phyloP scores from a whole-genome alignment of 2,329 filamentous ascomycete genomes.

The Cercospora sesami region DNA sequence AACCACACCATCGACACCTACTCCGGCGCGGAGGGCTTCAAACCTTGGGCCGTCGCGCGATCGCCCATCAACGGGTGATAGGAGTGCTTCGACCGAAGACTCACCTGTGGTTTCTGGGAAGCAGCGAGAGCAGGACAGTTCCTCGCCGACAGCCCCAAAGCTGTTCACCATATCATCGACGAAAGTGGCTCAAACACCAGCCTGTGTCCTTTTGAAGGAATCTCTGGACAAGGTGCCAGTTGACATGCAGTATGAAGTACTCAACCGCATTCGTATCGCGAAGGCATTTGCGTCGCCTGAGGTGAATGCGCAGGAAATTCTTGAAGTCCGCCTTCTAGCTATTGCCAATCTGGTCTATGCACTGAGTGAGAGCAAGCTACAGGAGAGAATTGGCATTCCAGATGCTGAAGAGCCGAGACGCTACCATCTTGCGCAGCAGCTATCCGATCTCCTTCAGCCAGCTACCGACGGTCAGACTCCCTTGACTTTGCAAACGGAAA shows the following conservation, averaged over 20 bases:
- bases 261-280: slow-evolving; percentile 80
- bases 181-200: slow-evolving; percentile 45
- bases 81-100: slow-evolving; percentile 30
- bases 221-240: slow-evolving; percentile 63
- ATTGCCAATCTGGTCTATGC: slow-evolving; percentile 91
- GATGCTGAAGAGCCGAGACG: slow-evolving; percentile 87
- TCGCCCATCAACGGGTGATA: slow-evolving; percentile 33
- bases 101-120: slow-evolving; percentile 32
- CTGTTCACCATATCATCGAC: slow-evolving; percentile 63
- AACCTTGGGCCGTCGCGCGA: slow-evolving; percentile 46
- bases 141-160: slow-evolving; percentile 48
- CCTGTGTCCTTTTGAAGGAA: slow-evolving; percentile 46
- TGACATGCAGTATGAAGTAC: slow-evolving; percentile 75
- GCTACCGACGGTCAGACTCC: slow-evolving; percentile 66
- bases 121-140: slow-evolving; percentile 39
- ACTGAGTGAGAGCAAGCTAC: slow-evolving; percentile 76
- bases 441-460: slow-evolving; percentile 87
- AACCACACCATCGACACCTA: slow-evolving; percentile 57
- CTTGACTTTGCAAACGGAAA: slow-evolving; percentile 76
- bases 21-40: slow-evolving; percentile 67
- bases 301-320: slow-evolving; percentile 69
- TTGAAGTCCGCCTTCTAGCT: slow-evolving; percentile 75
- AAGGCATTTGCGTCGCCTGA: slow-evolving; percentile 70
- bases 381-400: slow-evolving; percentile 80
- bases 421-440: slow-evolving; percentile 86